These are phyloP conservation scores for Coemansia sp. DNA, from an alignment of 192 early-diverging fungal species.

Conservation along the genomic window DNA sequence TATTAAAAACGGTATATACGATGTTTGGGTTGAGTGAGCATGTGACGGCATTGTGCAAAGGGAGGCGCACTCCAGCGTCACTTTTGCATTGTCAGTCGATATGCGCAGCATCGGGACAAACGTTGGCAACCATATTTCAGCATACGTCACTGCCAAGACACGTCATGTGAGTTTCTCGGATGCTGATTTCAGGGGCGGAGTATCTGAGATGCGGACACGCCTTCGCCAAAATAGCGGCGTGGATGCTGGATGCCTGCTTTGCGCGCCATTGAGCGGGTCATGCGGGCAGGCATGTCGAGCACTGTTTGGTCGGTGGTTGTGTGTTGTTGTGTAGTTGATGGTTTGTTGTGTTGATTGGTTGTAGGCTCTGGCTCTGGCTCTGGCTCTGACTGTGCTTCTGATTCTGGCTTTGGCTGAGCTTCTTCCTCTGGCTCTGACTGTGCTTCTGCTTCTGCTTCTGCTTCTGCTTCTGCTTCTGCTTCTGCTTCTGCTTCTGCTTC, in stretches of 20 bases:
- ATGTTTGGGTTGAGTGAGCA: too few relatives aligned
- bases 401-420: too few relatives aligned
- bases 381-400: not conserved
- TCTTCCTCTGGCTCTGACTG: too few relatives aligned
- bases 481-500: not conserved
- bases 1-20: too few relatives aligned
- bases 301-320: slow-evolving; percentile 14
- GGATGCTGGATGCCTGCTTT: slow-evolving; percentile 32
- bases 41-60: too few relatives aligned
- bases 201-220: slow-evolving; percentile 45
- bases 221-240: slow-evolving; percentile 43
- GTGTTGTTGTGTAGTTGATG: not conserved
- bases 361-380: not conserved
- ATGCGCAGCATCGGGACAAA: too few relatives aligned
- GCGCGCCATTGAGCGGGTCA: slow-evolving; percentile 51
- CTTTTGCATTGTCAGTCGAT: too few relatives aligned
- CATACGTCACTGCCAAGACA: not conserved
- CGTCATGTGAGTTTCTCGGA: not conserved
- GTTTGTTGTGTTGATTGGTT: slow-evolving; percentile 6
- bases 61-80: too few relatives aligned
- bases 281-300: slow-evolving; percentile 22
- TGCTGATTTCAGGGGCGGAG: slow-evolving; percentile 12
- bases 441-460: too few relatives aligned
- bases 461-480: not conserved
- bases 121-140: too few relatives aligned